Evolutionary conservation across 768 basidiomycete species (phyloP), one percentile per base, ranked within the genome.

Genomic region (Boletus patriciae): DNA sequence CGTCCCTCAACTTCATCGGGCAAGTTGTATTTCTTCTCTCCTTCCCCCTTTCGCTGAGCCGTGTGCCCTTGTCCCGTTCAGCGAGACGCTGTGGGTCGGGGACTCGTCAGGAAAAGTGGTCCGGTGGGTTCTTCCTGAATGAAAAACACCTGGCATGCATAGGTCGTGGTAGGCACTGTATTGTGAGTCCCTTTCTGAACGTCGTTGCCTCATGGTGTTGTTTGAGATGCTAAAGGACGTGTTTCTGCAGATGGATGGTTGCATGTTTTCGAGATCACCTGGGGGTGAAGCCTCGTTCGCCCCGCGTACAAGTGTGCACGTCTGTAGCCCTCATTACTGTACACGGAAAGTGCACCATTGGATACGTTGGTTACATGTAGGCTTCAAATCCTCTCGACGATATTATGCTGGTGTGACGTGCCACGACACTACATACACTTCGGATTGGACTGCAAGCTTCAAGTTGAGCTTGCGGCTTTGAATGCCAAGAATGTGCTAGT

Each of bases 1-100:
- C 87, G 1, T 85, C 91, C n/a, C 75, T 97, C 64, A 83, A 80
- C 63, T 96, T 96, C 63, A 74, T 87, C 23, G 91, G 89, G 94
- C 92, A 69, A 52, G 80, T 69, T 8, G 18, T 44, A 4, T 40
- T 25, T 4, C 10, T 11, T 13, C 7, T 8, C 2, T 6, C 23
- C 3, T 27, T 0, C 3, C 8, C 6, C 4, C 13, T 16, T 38
- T 10, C 18, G 15, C 48, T 54, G 44, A 62, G n/a, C n/a, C 12
- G 3, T 10, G 23, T 27, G 16, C 3, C 5, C 18, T 25, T 34
- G 6, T 9, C 15, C 7, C 23, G 12, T 34, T 46, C 43, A 70
- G 69, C 0, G 68, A 70, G 54, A 59, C 58, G 7, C 42, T 70
- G 5, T 70, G 65, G 66, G 62, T 65, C 9, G 68, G 68, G 12